A percentile compares a stretch with the other conserved stretches of the same genome.
phyloP scores from a whole-genome alignment of 2,329 filamentous ascomycete genomes.

The Aspergillus thermomutatus region DNA sequence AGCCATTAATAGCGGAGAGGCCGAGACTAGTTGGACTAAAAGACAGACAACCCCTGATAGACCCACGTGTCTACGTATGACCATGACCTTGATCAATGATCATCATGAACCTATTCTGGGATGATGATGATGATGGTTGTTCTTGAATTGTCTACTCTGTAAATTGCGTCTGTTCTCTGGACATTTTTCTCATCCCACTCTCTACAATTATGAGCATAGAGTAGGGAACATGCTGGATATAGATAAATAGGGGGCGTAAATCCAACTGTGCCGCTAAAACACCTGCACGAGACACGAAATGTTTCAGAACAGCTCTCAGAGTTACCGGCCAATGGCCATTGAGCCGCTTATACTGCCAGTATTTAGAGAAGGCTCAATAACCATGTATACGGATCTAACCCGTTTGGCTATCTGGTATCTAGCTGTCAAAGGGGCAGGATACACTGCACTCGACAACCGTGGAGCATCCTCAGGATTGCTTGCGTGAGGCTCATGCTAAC shows the following conservation, averaged over 20 bases:
- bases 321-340: background rate
- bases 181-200: background rate
- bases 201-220: background rate
- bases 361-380: background rate
- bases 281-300: background rate
- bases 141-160: background rate
- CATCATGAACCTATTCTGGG: background rate
- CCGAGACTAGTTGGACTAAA: background rate
- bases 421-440: too few relatives aligned
- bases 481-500: background rate
- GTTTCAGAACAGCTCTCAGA: background rate
- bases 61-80: background rate
- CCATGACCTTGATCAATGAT: background rate
- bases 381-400: background rate
- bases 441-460: background rate
- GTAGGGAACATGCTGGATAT: background rate
- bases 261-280: background rate
- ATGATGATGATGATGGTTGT: background rate
- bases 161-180: background rate
- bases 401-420: background rate
- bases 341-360: background rate
- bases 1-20: background rate
- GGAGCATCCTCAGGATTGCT: background rate
- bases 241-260: background rate
- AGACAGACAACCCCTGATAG: background rate